phyloP scores from a whole-genome alignment of 2,329 filamentous ascomycete species.

The Aspergillus melleus region DNA sequence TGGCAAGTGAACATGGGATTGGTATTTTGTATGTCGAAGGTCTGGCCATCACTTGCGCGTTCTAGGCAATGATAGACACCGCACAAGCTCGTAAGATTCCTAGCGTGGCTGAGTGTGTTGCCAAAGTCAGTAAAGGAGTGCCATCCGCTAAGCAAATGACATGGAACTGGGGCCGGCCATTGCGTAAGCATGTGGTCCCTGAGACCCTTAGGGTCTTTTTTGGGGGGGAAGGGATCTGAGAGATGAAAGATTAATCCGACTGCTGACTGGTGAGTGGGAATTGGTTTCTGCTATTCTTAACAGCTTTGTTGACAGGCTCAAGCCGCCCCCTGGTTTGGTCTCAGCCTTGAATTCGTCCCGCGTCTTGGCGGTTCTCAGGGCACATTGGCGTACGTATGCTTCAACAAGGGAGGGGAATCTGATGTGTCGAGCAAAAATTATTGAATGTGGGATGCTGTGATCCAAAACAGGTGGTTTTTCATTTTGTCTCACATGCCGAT shows the following conservation, averaged over 20 bases:
- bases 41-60: conserved; percentile 6
- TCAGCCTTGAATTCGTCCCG: conserved; percentile 7
- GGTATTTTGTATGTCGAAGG: conserved; percentile 10
- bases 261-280: conserved; percentile 4
- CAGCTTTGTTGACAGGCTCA: conserved; percentile 9
- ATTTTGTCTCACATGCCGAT: too few relatives aligned
- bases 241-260: conserved; percentile 9
- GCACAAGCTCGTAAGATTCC: conserved; percentile 8
- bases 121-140: conserved; percentile 6
- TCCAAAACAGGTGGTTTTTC: too few relatives aligned
- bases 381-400: too few relatives aligned
- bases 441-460: too few relatives aligned
- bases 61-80: conserved; percentile 16
- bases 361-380: conserved; percentile 6
- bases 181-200: conserved; percentile 26
- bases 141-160: conserved; percentile 5
- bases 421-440: not conserved
- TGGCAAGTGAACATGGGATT: conserved; percentile 9
- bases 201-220: conserved; percentile 4
- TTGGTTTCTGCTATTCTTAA: conserved; percentile 21
- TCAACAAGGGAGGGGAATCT: not conserved
- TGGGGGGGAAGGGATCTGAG: conserved; percentile 2
- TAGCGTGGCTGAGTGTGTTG: conserved; percentile 8
- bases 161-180: conserved; percentile 13
- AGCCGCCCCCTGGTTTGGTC: not conserved